A percentile compares a stretch with the other conserved stretches of the same genome.
Evolutionary conservation across 108 stramenopile species (phyloP).

Genomic region (Cyclostephanos invisitatus): DNA sequence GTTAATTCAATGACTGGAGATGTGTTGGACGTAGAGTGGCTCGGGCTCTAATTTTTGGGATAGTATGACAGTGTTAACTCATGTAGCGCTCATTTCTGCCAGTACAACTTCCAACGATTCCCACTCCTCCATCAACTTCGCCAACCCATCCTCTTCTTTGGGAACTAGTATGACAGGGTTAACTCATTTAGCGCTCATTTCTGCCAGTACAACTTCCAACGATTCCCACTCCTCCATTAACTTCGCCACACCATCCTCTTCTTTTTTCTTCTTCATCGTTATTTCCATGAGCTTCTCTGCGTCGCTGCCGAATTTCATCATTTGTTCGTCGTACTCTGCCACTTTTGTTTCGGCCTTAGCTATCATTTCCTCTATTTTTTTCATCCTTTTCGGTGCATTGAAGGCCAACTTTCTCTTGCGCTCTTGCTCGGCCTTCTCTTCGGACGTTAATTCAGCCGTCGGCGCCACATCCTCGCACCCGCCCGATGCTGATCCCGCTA

Average conservation of each 20-base stretch:
- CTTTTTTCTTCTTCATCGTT: conserved; percentile 52
- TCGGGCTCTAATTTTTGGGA: conserved; percentile 32
- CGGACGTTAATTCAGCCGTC: conserved; percentile 27
- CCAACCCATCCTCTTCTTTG: conserved; percentile 56
- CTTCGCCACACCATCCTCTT: conserved; percentile 54
- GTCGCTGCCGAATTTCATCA: conserved; percentile 77
- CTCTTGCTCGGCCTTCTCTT: conserved; percentile 49
- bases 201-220: conserved; percentile 62
- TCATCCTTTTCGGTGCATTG: conserved; percentile 83
- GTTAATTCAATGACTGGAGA: conserved; percentile 17
- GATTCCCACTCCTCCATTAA: conserved; percentile 87
- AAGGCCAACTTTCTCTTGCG: conserved; percentile 69
- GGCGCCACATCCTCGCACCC: conserved; percentile 18
- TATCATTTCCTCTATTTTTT: conserved; percentile 75
- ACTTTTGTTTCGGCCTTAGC: conserved; percentile 71
- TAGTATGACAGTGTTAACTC: conserved; percentile 24
- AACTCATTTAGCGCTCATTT: conserved; percentile 26
- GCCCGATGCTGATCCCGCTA: conserved; percentile 27
- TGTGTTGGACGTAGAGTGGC: conserved; percentile 18
- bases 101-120: conserved; percentile 72
- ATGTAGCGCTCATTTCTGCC: conserved; percentile 41
- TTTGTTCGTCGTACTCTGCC: conserved; percentile 69
- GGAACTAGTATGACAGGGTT: conserved; percentile 11
- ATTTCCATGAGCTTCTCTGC: conserved; percentile 71
- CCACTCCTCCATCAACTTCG: conserved; percentile 80